These are phyloP conservation scores for Trichosporon sp. DNA, from an alignment of 1,284 basidiomycete genomes.

Conservation along the genomic window DNA sequence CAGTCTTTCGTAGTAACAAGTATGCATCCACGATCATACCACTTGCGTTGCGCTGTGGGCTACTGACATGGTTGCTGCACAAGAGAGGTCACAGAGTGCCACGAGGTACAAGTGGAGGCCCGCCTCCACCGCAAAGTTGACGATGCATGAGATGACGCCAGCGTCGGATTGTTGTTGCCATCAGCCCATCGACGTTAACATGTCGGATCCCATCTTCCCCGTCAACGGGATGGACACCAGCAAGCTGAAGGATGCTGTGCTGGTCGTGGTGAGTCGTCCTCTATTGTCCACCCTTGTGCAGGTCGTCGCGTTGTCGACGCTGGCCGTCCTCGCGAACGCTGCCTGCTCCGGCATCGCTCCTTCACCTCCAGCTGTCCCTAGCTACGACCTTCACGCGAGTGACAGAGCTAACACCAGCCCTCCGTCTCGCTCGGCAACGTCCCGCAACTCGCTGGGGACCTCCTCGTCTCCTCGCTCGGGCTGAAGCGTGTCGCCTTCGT, in stretches of 20 bases:
- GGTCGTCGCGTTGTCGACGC: too few species aligned
- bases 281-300: too few species aligned
- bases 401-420: constrained; percentile 72
- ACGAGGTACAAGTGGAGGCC: not conserved
- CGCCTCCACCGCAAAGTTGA: constrained; percentile 6
- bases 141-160: not conserved
- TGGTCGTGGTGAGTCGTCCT: constrained; percentile 16
- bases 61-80: not conserved
- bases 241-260: constrained; percentile 9
- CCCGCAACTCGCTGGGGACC: constrained; percentile 66
- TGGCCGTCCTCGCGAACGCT: not conserved
- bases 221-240: constrained; percentile 15
- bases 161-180: not conserved
- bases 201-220: constrained; percentile 13
- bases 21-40: not conserved
- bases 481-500: constrained; percentile 58
- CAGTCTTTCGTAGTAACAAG: not conserved
- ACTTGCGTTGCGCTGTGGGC: too few species aligned
- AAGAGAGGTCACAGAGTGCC: not conserved
- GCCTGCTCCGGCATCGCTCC: constrained; percentile 53
- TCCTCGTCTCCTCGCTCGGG: constrained; percentile 63
- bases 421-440: constrained; percentile 74
- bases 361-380: constrained; percentile 70
- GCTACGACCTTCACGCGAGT: constrained; percentile 72
- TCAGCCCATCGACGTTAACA: not conserved